phyloP scores from a whole-genome alignment of 2,329 filamentous ascomycete species.

The Cladosporium sp. region DNA sequence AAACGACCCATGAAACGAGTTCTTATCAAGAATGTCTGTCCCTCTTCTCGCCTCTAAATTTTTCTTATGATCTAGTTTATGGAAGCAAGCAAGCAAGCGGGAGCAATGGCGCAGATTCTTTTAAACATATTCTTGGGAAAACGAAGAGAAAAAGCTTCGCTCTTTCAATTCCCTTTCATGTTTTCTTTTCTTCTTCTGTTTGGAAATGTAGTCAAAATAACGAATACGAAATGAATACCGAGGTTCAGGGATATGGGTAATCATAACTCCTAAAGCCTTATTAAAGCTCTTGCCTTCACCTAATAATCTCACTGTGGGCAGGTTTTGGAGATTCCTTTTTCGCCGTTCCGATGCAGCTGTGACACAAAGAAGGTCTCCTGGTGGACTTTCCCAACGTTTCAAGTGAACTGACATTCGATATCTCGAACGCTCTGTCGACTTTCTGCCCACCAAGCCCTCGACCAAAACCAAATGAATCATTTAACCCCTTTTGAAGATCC shows the following conservation, averaged over 20 bases:
- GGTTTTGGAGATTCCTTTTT: background rate
- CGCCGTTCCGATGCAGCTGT: background rate
- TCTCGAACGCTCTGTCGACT: too few relatives aligned
- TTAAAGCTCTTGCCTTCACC: background rate
- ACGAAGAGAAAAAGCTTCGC: background rate
- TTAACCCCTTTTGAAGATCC: conserved; percentile 33
- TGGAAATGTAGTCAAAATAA: background rate
- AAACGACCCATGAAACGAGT: background rate
- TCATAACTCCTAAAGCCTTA: background rate
- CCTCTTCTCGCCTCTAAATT: background rate
- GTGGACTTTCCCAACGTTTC: too few relatives aligned
- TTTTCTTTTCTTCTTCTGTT: too few relatives aligned
- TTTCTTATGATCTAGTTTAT: background rate
- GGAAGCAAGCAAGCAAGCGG: background rate
- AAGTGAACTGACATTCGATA: too few relatives aligned
- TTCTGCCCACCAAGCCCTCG: background rate
- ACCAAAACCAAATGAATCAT: background rate
- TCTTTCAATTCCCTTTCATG: too few relatives aligned
- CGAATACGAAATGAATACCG: background rate
- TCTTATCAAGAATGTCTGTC: background rate
- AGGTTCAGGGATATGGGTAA: background rate
- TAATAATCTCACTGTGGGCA: background rate
- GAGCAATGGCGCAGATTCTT: background rate
- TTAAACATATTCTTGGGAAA: too few relatives aligned
- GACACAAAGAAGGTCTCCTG: too few relatives aligned